phyloP scores from a whole-genome alignment of 2,329 filamentous ascomycete genomes.

The Didymella pomorum region DNA sequence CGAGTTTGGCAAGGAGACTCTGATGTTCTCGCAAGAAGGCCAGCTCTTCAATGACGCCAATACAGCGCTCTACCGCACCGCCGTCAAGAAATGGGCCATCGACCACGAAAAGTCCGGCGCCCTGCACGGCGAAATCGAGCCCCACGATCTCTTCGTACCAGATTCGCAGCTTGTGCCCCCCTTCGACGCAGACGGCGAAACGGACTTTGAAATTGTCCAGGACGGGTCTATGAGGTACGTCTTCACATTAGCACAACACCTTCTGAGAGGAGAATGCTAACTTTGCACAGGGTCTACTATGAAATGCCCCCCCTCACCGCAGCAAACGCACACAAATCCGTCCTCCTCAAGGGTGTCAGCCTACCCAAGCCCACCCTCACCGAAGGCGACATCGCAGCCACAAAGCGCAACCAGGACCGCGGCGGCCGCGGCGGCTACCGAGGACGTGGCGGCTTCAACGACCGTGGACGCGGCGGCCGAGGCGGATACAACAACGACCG shows the following conservation, averaged over 20 bases:
- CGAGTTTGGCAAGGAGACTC: constrained; percentile 77
- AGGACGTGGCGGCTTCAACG: constrained; percentile 35
- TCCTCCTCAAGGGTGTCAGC: constrained; percentile 85
- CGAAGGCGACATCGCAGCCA: constrained; percentile 73
- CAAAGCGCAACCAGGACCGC: constrained; percentile 70
- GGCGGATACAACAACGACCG: constrained; percentile 35
- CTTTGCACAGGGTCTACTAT: constrained; percentile 74
- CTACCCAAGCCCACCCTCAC: constrained; percentile 73
- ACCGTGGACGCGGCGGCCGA: constrained; percentile 34
- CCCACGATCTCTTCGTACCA: constrained; percentile 83
- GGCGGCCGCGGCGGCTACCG: constrained; percentile 70
- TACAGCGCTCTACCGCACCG: constrained; percentile 90
- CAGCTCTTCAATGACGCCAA: constrained; percentile 86
- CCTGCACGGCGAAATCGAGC: constrained; percentile 80
- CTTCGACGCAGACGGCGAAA: constrained; percentile 65
- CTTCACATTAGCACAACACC: background rate
- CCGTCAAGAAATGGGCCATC: constrained; percentile 67
- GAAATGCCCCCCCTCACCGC: constrained; percentile 72
- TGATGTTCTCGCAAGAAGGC: constrained; percentile 85
- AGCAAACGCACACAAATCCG: constrained; percentile 83
- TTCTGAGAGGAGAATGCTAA: constrained; percentile 29
- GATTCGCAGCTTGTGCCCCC: constrained; percentile 83
- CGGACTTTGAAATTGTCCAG: constrained; percentile 42
- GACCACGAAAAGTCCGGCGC: constrained; percentile 79
- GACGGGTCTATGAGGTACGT: constrained; percentile 82